Base-by-base conservation (phyloP, 345 rosid genomes). In the Dimocarpus longan region DNA sequence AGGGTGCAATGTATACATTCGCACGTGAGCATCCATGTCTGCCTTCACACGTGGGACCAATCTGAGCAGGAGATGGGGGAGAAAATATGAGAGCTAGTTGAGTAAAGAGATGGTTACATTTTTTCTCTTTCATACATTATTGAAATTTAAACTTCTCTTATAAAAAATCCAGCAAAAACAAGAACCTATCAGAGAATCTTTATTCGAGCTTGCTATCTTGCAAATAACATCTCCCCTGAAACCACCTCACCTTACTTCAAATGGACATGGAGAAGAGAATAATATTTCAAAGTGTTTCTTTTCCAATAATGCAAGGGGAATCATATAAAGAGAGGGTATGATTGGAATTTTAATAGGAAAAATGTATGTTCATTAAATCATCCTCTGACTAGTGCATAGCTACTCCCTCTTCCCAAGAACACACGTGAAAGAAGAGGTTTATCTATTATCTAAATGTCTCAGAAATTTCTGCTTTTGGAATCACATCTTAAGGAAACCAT, bases 261-360 rank as follows among this genome's bases (percentile, higher is more conserved):
- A 54, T 44, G 71, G 83, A 83, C 81, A 72, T 78, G 66, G 81
- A 75, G 78, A 43, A 74, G 57, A 80, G 90, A 90, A 87, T 82
- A 85, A 79, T 81, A 77, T 80, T 76, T 81, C 79, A 81, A 73
- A 80, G 69, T 76, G 72, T 78, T 81, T 84, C 80, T 81, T 80
- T 80, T 85, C 77, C 86, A 86, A 82, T 90, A 89, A 89, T 85
- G 87, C 90, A 76, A 56, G 72, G 71, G 82, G 88, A 87, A 90
- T 87, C 84, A 82, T 80, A 76, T 77, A 80, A 80, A 83, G 83
- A 70, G n/a, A 60, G 86, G 81, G 78, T 39, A 76, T 26, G 28
- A 44, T 59, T 75, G 82, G 75, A 78, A 78, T 82, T 82, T 57
- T 65, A 62, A n/a, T 52, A 18, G 42, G 57, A 78, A 59, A 80